These are phyloP conservation scores for Microstroma glucosiphilum DNA, from an alignment of 1,284 basidiomycete species.

Conservation along the genomic window DNA sequence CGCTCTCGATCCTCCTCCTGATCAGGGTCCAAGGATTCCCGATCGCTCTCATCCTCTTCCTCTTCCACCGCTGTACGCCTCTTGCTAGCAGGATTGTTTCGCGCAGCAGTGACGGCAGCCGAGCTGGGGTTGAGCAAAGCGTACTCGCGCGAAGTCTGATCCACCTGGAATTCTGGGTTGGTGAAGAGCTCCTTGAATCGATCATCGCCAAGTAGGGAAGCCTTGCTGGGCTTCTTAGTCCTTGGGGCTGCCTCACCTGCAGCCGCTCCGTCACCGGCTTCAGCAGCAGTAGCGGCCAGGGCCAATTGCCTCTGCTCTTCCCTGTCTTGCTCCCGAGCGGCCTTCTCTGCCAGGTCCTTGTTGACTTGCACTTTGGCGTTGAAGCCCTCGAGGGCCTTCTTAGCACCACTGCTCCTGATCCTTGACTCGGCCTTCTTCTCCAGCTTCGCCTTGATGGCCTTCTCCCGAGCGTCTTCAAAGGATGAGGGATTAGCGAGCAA, in stretches of 20 bases:
- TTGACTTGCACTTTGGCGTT: conserved; percentile 65
- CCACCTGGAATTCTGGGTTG: conserved; percentile 88
- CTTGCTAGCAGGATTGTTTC: conserved; percentile 43
- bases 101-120: conserved; percentile 38
- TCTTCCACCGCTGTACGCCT: conserved; percentile 71
- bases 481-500: conserved; percentile 93
- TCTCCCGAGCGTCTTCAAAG: conserved; percentile 87
- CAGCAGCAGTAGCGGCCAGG: conserved; percentile 50
- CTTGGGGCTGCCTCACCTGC: conserved; percentile 51
- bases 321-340: conserved; percentile 65
- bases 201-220: conserved; percentile 67
- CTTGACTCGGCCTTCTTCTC: conserved; percentile 87
- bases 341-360: conserved; percentile 80
- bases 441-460: conserved; percentile 76
- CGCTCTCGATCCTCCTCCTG: conserved; percentile 25
- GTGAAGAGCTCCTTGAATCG: conserved; percentile 88
- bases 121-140: conserved; percentile 83
- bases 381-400: conserved; percentile 43
- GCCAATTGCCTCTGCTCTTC: conserved; percentile 55
- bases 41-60: conserved; percentile 78
- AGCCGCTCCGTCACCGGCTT: conserved; percentile 52
- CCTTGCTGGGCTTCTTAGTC: conserved; percentile 16
- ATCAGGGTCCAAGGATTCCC: conserved; percentile 58
- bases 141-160: conserved; percentile 78
- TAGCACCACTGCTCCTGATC: conserved; percentile 55